phyloP scores from a whole-genome alignment of 2,329 filamentous ascomycete species.

The Epichloe uncinata region DNA sequence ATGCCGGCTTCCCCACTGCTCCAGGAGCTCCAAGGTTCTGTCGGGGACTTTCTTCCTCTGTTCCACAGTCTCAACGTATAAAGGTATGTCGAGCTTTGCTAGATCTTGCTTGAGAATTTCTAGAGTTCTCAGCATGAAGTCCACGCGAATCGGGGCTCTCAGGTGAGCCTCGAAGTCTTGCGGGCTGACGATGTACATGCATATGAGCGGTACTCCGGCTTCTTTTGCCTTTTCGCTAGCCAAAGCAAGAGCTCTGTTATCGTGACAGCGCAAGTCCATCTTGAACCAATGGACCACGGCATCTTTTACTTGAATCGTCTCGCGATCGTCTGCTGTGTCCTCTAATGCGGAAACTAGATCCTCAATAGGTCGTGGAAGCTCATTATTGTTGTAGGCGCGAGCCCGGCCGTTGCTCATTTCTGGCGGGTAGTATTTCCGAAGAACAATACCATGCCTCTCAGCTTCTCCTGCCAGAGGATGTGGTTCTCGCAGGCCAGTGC shows the following conservation, averaged over 20 bases:
- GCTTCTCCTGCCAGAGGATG: conserved; percentile 33
- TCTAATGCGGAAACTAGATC: conserved; percentile 45
- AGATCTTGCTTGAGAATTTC: conserved; percentile 52
- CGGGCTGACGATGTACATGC: conserved; percentile 67
- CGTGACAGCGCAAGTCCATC: conserved; percentile 57
- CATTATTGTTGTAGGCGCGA: conserved; percentile 55
- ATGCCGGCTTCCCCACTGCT: conserved; percentile 60
- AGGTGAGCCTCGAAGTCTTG: conserved; percentile 77
- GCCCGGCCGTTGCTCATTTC: conserved; percentile 79
- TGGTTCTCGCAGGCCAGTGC: conserved; percentile 27
- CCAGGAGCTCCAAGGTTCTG: conserved; percentile 50
- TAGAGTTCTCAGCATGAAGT: conserved; percentile 68
- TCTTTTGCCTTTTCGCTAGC: conserved; percentile 54
- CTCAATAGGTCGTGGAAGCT: conserved; percentile 61
- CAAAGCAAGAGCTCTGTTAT: conserved; percentile 59
- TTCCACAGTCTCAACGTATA: conserved; percentile 60
- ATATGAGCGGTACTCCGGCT: conserved; percentile 57
- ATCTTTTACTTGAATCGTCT: conserved; percentile 37
- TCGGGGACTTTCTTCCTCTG: conserved; percentile 48
- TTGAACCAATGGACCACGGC: conserved; percentile 88
- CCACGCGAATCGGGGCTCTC: conserved; percentile 57
- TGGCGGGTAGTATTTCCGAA: conserved; percentile 66
- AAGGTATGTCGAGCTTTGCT: conserved; percentile 57
- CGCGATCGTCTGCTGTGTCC: conserved; percentile 43
- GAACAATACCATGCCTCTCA: conserved; percentile 47